Base-by-base conservation (phyloP, 1,139 yeast species). In the Candida sp. region DNA sequence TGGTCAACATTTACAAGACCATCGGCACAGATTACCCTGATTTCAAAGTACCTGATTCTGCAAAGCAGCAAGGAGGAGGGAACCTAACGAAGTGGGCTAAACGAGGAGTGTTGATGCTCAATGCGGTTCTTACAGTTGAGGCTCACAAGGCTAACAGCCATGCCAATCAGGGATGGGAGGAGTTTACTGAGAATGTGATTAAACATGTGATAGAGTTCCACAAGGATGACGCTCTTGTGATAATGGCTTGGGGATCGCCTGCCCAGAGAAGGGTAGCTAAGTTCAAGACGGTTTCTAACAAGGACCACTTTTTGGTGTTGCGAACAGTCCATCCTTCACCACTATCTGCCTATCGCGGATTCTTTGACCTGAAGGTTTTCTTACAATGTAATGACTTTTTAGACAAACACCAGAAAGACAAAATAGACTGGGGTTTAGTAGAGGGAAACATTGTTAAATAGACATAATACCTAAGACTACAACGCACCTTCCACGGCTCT, bases 101-200 rank as follows among this genome's bases (percentile, higher is more conserved):
- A 47, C 86, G 88, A 58, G 99, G 99, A 3, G 98, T 96, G 3
- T 73, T 96, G 38, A 71, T 96, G 76, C 79, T 96, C 44, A 96
- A 96, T 70, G 86, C 98, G 0, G 87, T 94, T 49, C 73, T 96
- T 8, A 96, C 99, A 0, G 99, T 96, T 0, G 88, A 88, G 55
- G 97, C 97, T 0, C 98, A 93, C 65, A 84, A 86, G 63, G 97
- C 99, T 12, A 91, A 92, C 59, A 91, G 98, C 28, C 99, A 96
- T 64, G 85, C 97, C 0, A 84, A 86, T 35, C 80, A 78, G 58
- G 99, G 99, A 1, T 96, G 99, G 99, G 98, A 93, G 63, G 74
- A 73, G 39, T 93, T 96, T 66, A 96, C 99, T 0, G 91, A 84
- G 60, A 77, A 81, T 44, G 91, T 86, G 2, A 80, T 92, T 26